These are phyloP conservation scores for Reticulascus tulasneorum DNA, from an alignment of 2,329 filamentous ascomycete species.

Conservation along the genomic window DNA sequence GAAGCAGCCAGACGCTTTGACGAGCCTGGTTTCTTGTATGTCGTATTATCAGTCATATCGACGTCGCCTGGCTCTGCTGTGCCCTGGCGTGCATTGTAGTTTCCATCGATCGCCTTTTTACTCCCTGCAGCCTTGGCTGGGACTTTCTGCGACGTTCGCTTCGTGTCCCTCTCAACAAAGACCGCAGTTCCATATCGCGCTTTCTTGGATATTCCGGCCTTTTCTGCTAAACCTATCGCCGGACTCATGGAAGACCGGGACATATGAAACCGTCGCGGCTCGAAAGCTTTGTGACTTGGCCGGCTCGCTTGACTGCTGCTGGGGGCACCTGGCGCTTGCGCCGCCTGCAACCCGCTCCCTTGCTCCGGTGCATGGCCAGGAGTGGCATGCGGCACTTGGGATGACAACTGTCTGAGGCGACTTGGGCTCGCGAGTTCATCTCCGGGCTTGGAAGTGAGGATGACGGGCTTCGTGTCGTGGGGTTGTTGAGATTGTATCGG, in stretches of 20 bases:
- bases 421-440: conserved; percentile 25
- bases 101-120: no score
- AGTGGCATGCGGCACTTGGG: conserved; percentile 12
- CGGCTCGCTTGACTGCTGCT: conserved; percentile 6
- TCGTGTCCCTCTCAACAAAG: conserved; percentile 51
- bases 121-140: conserved; percentile 24
- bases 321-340: background rate
- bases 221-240: conserved; percentile 18
- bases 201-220: conserved; percentile 35
- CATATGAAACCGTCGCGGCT: conserved; percentile 53
- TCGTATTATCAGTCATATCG: background rate
- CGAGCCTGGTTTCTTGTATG: conserved; percentile 10
- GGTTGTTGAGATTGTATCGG: conserved; percentile 11
- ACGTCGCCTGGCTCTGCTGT: background rate
- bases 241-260: conserved; percentile 42
- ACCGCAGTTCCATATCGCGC: conserved; percentile 40
- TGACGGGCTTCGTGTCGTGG: conserved; percentile 33
- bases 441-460: conserved; percentile 43
- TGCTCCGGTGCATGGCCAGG: conserved; percentile 3
- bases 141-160: conserved; percentile 20
- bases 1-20: conserved; percentile 3
- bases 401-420: no score
- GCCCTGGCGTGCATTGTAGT: no score
- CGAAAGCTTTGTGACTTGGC: conserved; percentile 17
- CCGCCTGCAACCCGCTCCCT: background rate